phyloP scores from a whole-genome alignment of 805 yeast species.

The Myxozyma nipponensis region DNA sequence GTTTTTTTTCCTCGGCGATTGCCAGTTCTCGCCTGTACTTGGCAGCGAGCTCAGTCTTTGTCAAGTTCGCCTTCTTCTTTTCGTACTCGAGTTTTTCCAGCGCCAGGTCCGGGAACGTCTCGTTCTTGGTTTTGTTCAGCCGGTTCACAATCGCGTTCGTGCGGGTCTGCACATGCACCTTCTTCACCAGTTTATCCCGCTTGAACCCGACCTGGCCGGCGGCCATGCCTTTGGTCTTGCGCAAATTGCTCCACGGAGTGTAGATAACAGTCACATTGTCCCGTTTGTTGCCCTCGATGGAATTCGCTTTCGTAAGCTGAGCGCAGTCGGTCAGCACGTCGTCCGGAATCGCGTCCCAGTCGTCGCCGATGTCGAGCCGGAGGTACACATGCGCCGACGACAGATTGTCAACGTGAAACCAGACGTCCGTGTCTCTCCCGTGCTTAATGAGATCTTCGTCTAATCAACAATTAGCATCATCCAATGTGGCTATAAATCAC shows the following conservation, averaged over 20 bases:
- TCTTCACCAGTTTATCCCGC: slow-evolving; percentile 50
- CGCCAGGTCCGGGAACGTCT: slow-evolving; percentile 49
- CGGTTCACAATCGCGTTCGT: slow-evolving; percentile 59
- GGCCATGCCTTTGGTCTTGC: slow-evolving; percentile 67
- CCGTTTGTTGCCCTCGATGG: slow-evolving; percentile 69
- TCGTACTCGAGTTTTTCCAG: slow-evolving; percentile 43
- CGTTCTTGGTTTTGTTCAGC: slow-evolving; percentile 61
- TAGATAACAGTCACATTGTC: slow-evolving; percentile 62
- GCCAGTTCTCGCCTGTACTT: slow-evolving; percentile 42
- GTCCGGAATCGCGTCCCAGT: slow-evolving; percentile 49
- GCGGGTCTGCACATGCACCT: slow-evolving; percentile 51
- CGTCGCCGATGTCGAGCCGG: slow-evolving; percentile 48
- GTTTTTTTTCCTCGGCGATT: slow-evolving; percentile 32
- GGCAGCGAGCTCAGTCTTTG: slow-evolving; percentile 39
- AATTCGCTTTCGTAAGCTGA: slow-evolving; percentile 72
- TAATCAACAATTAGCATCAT: slow-evolving; percentile 5
- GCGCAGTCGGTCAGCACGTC: slow-evolving; percentile 54
- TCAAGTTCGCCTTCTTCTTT: slow-evolving; percentile 35
- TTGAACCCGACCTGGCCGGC: slow-evolving; percentile 75
- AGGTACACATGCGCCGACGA: slow-evolving; percentile 77
- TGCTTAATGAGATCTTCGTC: slow-evolving; percentile 56
- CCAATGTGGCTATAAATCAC: not conserved
- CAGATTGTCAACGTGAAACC: slow-evolving; percentile 78
- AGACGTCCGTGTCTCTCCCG: slow-evolving; percentile 62
- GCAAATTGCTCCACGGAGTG: slow-evolving; percentile 70